Conservation (phyloP, 805 yeast species). For the Spathaspora arborariae region DNA sequence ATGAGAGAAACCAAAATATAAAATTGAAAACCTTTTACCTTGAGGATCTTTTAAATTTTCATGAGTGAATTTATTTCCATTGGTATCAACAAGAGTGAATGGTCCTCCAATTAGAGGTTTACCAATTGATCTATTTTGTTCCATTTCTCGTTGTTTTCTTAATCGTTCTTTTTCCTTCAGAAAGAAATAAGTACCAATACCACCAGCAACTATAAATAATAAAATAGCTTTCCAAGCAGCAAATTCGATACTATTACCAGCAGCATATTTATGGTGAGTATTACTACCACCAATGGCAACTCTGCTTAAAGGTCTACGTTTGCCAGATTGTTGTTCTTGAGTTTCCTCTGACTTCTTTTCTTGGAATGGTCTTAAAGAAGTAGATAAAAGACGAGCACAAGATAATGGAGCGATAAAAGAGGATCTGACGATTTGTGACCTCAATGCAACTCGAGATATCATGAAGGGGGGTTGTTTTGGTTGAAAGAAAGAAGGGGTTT, state of each 20-base stretch:
- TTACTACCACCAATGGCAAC: constrained; percentile 68
- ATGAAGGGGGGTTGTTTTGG: not conserved
- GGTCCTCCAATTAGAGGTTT: constrained; percentile 93
- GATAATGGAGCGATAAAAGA: not conserved
- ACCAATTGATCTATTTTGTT: constrained; percentile 83
- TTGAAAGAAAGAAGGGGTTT: not conserved
- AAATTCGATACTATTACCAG: constrained; percentile 55
- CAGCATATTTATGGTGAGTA: constrained; percentile 32
- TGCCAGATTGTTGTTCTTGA: not conserved
- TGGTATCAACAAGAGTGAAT: constrained; percentile 65
- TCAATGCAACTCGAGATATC: constrained; percentile 1
- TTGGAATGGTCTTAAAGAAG: not conserved
- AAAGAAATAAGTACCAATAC: constrained; percentile 68
- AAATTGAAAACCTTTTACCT: constrained; percentile 60
- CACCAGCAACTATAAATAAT: constrained; percentile 65
- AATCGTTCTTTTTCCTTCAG: constrained; percentile 72
- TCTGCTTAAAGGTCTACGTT: constrained; percentile 62
- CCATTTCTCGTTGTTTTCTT: constrained; percentile 73
- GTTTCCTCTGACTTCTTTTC: not conserved
- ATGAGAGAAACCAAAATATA: constrained; percentile 96
- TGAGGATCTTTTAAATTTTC: constrained; percentile 60
- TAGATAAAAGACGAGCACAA: not conserved
- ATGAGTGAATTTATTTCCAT: constrained; percentile 74
- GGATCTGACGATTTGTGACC: not conserved
- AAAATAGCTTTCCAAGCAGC: constrained; percentile 82